Base-by-base conservation (phyloP, 129 eudicot species). In the Chrysanthemum makinoi region DNA sequence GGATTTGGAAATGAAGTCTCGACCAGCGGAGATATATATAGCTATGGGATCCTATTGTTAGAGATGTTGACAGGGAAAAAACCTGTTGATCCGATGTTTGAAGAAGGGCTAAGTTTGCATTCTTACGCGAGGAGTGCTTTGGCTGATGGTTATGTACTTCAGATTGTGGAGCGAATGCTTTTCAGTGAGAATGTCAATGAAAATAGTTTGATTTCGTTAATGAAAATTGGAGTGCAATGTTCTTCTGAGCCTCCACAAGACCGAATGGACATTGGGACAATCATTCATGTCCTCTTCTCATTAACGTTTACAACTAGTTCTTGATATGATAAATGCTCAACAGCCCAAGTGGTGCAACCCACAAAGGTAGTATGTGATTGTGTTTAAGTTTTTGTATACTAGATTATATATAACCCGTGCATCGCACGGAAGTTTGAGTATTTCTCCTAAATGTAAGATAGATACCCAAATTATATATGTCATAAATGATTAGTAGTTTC, bases 41-140 rank as follows among this genome's bases (percentile, higher is more conserved):
- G 86, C 73, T 82, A 35, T 3, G 86, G 86, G 19, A 72, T 83
- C 22, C 61, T 79, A 6, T 44, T 83, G 17, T 59, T 83, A 33
- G 86, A 83, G 80, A 51, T 75, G 61, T 53, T 83, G 62, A 80
- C 58, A 3, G 65, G 80, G 15, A 80, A 69, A 62, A 69, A 62
- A 47, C 83, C 80, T 12, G 59, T 72, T 44, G 76, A 80, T 55
- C 62, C 59, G 12, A 53, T 53, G 59, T 53, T 53, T 53, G 6
- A n/a, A 12, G 59, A 53, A 53, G 59, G 59, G 16, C 59, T 53
- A 53, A 15, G 59, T 12, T 15, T 53, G 59, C 59, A 53, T n/a
- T 53, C 59, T n/a, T 53, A 53, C 39, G 39, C 71, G 26, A 24
- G 52, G 69, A 28, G 4, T 49, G 81, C 84, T 15, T 56, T 80